Percentiles rank a stretch among this genome's conserved stretches.
These are phyloP conservation scores for Osmozyma mogii DNA, from an alignment of 805 yeast species.

Conservation along the genomic window DNA sequence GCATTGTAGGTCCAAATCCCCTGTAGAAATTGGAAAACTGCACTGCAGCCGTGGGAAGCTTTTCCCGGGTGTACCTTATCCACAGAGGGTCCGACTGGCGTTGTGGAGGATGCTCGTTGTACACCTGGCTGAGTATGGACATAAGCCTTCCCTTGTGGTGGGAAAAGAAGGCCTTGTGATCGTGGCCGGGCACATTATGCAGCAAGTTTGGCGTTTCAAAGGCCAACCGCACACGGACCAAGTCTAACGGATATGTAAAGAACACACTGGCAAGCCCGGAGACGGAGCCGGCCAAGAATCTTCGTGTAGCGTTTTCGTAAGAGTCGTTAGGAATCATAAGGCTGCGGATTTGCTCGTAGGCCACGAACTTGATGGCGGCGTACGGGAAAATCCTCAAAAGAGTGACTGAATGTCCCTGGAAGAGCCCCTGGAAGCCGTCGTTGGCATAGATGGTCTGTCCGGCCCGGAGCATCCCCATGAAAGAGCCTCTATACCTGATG, in stretches of 20 bases:
- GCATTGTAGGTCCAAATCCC: slow-evolving; percentile 87
- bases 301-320: slow-evolving; percentile 72
- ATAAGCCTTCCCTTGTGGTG: slow-evolving; percentile 23
- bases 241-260: slow-evolving; percentile 85
- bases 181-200: slow-evolving; percentile 16
- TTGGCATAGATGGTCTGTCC: slow-evolving; percentile 52
- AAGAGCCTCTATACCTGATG: slow-evolving; percentile 68
- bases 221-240: slow-evolving; percentile 86
- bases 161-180: slow-evolving; percentile 16
- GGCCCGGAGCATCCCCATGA: slow-evolving; percentile 69
- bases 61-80: slow-evolving; percentile 26
- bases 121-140: slow-evolving; percentile 26
- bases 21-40: slow-evolving; percentile 71
- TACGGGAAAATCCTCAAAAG: slow-evolving; percentile 87
- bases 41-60: slow-evolving; percentile 23
- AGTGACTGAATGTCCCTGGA: slow-evolving; percentile 95
- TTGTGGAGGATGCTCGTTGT: slow-evolving; percentile 30
- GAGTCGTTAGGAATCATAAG: slow-evolving; percentile 65
- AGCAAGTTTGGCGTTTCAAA: slow-evolving; percentile 56
- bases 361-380: slow-evolving; percentile 94
- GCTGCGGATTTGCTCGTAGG: slow-evolving; percentile 86
- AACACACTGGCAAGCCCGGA: slow-evolving; percentile 85
- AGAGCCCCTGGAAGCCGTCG: slow-evolving; percentile 77
- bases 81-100: slow-evolving; percentile 27
- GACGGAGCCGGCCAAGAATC: slow-evolving; percentile 82